Conservation (phyloP, 768 basidiomycete genomes). For the Terana coerulea region DNA sequence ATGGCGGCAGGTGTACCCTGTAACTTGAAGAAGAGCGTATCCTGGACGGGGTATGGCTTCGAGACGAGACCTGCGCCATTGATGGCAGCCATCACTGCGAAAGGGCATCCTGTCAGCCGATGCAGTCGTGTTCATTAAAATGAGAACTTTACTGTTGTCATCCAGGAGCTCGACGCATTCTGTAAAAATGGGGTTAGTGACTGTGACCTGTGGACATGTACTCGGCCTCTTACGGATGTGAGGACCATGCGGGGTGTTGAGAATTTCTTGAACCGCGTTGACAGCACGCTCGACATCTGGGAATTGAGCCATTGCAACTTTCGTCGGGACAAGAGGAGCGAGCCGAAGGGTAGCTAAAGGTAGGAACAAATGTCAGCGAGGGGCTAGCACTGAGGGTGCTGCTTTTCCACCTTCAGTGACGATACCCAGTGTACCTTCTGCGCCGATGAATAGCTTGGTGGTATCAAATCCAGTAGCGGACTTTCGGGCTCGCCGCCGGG, state of each 20-base stretch:
- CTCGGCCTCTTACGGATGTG: constrained; percentile 54
- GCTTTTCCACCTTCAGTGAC: constrained; percentile 65
- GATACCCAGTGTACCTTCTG: constrained; percentile 85
- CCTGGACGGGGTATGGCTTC: constrained; percentile 59
- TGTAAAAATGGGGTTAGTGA: constrained; percentile 23
- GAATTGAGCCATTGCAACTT: constrained; percentile 87
- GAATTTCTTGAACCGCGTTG: constrained; percentile 75
- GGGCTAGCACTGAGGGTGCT: background rate
- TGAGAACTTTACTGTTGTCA: constrained; percentile 45
- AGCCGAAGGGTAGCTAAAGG: constrained; percentile 72
- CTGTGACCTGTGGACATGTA: background rate
- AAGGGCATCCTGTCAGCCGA: background rate
- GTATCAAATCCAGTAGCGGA: constrained; percentile 84
- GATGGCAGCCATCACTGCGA: constrained; percentile 77
- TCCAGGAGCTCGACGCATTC: constrained; percentile 91
- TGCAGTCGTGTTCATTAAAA: no score
- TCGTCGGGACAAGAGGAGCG: constrained; percentile 74
- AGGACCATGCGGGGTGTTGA: constrained; percentile 61
- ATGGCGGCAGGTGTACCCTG: constrained; percentile 68
- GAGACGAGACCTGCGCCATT: constrained; percentile 62
- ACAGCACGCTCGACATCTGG: constrained; percentile 73
- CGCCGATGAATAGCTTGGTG: constrained; percentile 85
- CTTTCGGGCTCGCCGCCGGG: constrained; percentile 72
- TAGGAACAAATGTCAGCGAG: background rate
- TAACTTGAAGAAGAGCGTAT: constrained; percentile 88